Base-by-base conservation (phyloP, 164 flowering plant species). In the Magnolia officinalis region DNA sequence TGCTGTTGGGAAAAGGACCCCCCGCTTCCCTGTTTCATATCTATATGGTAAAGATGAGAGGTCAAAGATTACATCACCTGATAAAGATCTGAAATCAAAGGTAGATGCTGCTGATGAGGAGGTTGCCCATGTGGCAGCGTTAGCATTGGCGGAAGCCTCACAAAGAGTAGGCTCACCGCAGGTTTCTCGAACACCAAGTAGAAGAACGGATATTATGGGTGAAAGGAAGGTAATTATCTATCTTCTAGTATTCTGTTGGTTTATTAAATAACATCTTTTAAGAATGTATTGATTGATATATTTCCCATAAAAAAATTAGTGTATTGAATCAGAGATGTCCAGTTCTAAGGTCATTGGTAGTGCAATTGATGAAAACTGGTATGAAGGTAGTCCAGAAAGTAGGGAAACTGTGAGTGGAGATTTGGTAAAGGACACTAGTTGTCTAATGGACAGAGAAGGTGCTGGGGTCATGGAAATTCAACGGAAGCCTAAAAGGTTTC, bases 1-100 rank as follows among this genome's bases (percentile, higher is more conserved):
- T 81, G 95, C 87, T 74, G 95, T 93, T 77, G 94, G 97, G 21
- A 96, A 96, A 86, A 85, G 99, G 79, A 96, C 99, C 8, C 99
- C 99, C 52, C 92, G 99, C 13, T 77, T 91, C 79, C 97, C 98
- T 73, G 89, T 96, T 78, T 87, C 87, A 73, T 81, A 83, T 79
- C 74, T 87, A 9, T 73, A 79, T 77, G 89, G 77, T 74, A 90
- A 81, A 80, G 86, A 79, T 70, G 80, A 80, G 18, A 70, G 73
- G 58, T 91, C 79, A 70, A 78, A 72, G 73, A 77, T 70, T 81
- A 45, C 63, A 72, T 81, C 87, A 21, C 81, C 87, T 45, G 76
- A 71, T 23, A 87, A 84, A 24, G 87, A 84, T 18, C 67, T 79
- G 67, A 88, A 83, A 75, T 70, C 81, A 71, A 85, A 86, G 72